These are phyloP conservation scores for Talaromyces ruber DNA, from an alignment of 495 filamentous ascomycete genomes.

Conservation along the genomic window DNA sequence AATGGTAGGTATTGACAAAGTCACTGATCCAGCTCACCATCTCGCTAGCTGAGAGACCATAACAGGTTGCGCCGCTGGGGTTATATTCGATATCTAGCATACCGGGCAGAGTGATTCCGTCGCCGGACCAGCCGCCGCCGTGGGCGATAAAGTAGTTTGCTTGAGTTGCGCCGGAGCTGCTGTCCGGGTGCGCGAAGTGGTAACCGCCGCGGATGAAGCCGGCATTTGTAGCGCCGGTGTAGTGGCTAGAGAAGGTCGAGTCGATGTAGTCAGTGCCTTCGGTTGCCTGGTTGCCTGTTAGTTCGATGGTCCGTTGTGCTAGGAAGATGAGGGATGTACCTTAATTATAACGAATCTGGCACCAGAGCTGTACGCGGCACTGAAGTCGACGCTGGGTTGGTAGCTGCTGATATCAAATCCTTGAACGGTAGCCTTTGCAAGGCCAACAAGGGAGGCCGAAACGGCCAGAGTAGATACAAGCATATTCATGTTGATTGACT, in stretches of 20 bases:
- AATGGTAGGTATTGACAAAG: slow-evolving; percentile 49
- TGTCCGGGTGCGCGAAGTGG: slow-evolving; percentile 52
- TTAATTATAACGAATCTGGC: slow-evolving; percentile 67
- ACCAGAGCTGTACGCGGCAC: slow-evolving; percentile 42
- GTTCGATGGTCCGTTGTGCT: not conserved
- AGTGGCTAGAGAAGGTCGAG: slow-evolving; percentile 46
- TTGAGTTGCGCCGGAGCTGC: slow-evolving; percentile 41
- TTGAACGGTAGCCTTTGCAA: slow-evolving; percentile 31
- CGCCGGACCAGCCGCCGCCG: slow-evolving; percentile 54
- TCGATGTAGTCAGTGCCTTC: slow-evolving; percentile 49
- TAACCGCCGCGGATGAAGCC: slow-evolving; percentile 54
- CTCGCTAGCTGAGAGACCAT: slow-evolving; percentile 37
- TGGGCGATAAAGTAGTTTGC: slow-evolving; percentile 51
- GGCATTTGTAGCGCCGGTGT: slow-evolving; percentile 43
- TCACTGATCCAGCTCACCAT: slow-evolving; percentile 55
- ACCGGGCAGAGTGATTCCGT: slow-evolving; percentile 56
- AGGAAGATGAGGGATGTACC: slow-evolving; percentile 19
- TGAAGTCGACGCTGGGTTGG: slow-evolving; percentile 49
- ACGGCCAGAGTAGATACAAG: slow-evolving; percentile 1
- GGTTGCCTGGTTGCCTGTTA: slow-evolving; percentile 36
- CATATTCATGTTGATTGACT: not conserved
- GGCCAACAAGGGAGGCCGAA: slow-evolving; percentile 3
- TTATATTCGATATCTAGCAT: slow-evolving; percentile 59
- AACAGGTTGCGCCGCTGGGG: slow-evolving; percentile 38
- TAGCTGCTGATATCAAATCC: slow-evolving; percentile 61